Evolutionary conservation across 2,329 filamentous ascomycete species (phyloP), one percentile per base, ranked within the genome.

Genomic region (Beauveria medogensis): DNA sequence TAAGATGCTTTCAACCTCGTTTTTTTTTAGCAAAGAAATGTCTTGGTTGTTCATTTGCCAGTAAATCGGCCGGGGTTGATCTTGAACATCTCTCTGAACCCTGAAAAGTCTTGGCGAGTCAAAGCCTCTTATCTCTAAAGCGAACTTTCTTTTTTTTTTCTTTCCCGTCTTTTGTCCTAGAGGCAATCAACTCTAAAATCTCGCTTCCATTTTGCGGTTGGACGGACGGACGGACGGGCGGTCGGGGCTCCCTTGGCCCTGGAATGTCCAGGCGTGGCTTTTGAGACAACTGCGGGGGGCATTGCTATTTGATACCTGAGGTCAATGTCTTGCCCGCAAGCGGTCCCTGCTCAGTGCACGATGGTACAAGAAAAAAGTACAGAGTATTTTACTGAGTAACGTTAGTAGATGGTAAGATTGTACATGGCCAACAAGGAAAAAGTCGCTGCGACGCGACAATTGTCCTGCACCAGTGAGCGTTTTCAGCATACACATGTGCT

Each of bases 61-160:
- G 30, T 20, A 20, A 34, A 50, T 57, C 28, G 24, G 53, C 3
- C 22, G 9, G 12, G 53, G 41, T 26, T 55, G 55, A 57, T 50
- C 44, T 48, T 57, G 44, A 57, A 50, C 52, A 34, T 59, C 18
- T 52, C 24, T 34, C 34, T 40, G 37, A 51, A 52, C 46, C 55
- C 56, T 51, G 24, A 37, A 44, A 22, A 34, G 52, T 51, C 56
- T 59, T 59, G 56, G 56, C 47, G 47, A 59, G 46, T 51, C 56
- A 51, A 24, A 41, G 24, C 22, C 14, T 22, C 28, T 57, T 48
- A 48, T 59, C 37, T 24, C n/a, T 41, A 34, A 18, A 18, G 52
- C 16, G 47, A 43, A 37, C 53, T 44, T 20, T 40, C 22, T 43
- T 24, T 53, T n/a, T 34, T 51, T 43, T 34, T 51, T 43, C 9